phyloP scores from a whole-genome alignment of 805 yeast genomes.

The Suhomyces tanzawaensis region DNA sequence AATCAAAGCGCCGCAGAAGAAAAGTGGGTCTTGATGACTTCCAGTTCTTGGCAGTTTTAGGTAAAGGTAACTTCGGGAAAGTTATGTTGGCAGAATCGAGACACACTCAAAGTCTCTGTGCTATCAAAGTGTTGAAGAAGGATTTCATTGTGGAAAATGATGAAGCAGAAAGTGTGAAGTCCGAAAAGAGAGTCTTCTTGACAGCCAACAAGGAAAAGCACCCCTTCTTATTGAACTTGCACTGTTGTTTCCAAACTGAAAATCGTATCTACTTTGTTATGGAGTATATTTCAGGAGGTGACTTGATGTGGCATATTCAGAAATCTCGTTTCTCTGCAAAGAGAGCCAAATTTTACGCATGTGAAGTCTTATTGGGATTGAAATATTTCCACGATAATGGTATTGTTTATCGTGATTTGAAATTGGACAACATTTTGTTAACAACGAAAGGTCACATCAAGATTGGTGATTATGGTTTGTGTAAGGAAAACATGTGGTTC shows the following conservation, averaged over 20 bases:
- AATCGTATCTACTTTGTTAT: constrained; percentile 96
- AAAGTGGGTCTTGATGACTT: constrained; percentile 93
- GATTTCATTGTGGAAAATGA: constrained; percentile 94
- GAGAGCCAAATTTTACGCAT: constrained; percentile 96
- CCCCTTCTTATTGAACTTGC: constrained; percentile 88
- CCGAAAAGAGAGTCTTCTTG: constrained; percentile 88
- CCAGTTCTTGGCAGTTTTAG: constrained; percentile 89
- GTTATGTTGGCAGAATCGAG: constrained; percentile 96
- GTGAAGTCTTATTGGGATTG: constrained; percentile 88
- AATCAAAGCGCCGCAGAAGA: constrained; percentile 47
- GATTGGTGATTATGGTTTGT: constrained; percentile 94
- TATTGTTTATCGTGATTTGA: constrained; percentile 93
- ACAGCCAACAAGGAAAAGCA: constrained; percentile 84
- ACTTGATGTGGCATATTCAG: constrained; percentile 98
- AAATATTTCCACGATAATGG: constrained; percentile 95
- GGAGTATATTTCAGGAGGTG: constrained; percentile 98
- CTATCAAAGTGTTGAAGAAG: constrained; percentile 94
- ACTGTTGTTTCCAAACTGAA: constrained; percentile 97
- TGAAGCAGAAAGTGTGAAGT: constrained; percentile 91
- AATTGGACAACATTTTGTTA: constrained; percentile 87
- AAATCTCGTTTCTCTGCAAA: constrained; percentile 82
- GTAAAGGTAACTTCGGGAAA: constrained; percentile 98
- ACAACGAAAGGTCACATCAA: constrained; percentile 92
- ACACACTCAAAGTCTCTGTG: constrained; percentile 77
- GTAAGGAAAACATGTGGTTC: constrained; percentile 89